These are phyloP conservation scores for Neurospora sp. DNA, from an alignment of 495 filamentous ascomycete genomes.

Conservation along the genomic window DNA sequence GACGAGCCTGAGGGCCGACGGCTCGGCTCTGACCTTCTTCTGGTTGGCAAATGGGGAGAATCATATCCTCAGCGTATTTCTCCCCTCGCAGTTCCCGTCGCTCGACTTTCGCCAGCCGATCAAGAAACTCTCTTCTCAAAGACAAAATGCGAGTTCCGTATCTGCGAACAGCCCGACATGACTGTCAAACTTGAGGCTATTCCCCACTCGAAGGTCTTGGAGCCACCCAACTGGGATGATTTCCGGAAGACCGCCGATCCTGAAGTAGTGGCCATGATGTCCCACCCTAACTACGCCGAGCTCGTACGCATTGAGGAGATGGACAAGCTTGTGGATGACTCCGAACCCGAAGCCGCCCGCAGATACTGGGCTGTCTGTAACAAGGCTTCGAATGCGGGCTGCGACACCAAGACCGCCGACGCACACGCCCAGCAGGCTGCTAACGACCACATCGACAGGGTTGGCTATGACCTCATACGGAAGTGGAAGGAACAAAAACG, in stretches of 20 bases:
- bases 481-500: background rate
- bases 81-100: slow-evolving; percentile 5
- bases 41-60: slow-evolving; percentile 14
- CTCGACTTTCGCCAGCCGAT: slow-evolving; percentile 13
- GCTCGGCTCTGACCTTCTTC: slow-evolving; percentile 13
- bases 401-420: background rate
- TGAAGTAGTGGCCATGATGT: slow-evolving; percentile 9
- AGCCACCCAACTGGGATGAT: background rate
- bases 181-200: slow-evolving; percentile 8
- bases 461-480: background rate
- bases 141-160: slow-evolving; percentile 1
- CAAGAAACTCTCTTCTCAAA: slow-evolving; percentile 12
- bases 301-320: background rate
- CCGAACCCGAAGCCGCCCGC: background rate
- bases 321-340: background rate
- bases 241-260: slow-evolving; percentile 5
- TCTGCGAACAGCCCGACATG: slow-evolving; percentile 7
- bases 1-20: slow-evolving; percentile 11
- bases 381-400: background rate
- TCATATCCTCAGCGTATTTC: background rate
- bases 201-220: background rate
- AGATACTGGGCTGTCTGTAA: background rate
- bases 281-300: slow-evolving; percentile 2
- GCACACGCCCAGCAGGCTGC: background rate
- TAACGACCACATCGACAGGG: background rate